Conservation (phyloP, 768 basidiomycete genomes). For the Leccinum subtestaceum region DNA sequence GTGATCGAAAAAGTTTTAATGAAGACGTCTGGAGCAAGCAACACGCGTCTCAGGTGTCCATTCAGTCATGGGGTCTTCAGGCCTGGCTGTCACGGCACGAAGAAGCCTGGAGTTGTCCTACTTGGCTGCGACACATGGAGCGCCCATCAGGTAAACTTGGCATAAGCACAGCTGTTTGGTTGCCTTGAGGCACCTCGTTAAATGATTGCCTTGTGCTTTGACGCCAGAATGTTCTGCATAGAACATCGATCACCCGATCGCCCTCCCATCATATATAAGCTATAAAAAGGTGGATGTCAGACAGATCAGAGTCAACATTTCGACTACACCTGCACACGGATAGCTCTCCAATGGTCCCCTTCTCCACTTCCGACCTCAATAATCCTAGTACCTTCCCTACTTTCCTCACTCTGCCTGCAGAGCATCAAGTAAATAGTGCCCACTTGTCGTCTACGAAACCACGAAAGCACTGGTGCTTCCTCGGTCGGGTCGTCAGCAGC, state of each 20-base stretch:
- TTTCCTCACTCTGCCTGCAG: slow-evolving; percentile 23
- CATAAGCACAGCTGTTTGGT: neutral
- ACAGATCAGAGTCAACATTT: neutral
- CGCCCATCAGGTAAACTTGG: slow-evolving; percentile 1
- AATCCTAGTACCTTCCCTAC: slow-evolving; percentile 22
- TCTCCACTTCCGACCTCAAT: slow-evolving; percentile 28
- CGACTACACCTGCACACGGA: neutral
- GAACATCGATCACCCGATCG: neutral
- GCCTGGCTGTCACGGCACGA: slow-evolving; percentile 13
- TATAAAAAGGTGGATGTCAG: slow-evolving; percentile 16
- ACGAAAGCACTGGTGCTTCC: slow-evolving; percentile 32
- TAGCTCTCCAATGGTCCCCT: slow-evolving; percentile 18
- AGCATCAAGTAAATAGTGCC: slow-evolving; percentile 17
- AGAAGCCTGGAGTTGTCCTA: neutral
- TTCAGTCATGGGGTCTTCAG: neutral
- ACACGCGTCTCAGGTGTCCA: neutral
- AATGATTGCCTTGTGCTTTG: neutral
- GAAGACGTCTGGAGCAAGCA: neutral
- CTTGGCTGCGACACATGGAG: neutral
- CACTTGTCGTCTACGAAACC: slow-evolving; percentile 25
- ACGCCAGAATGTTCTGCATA: slow-evolving; percentile 1
- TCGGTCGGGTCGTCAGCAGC: slow-evolving; percentile 26
- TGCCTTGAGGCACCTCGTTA: neutral
- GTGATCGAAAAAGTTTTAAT: neutral
- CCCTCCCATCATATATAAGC: neutral